phyloP scores from a whole-genome alignment of 768 basidiomycete species.

The Phlegmacium glaucopus region DNA sequence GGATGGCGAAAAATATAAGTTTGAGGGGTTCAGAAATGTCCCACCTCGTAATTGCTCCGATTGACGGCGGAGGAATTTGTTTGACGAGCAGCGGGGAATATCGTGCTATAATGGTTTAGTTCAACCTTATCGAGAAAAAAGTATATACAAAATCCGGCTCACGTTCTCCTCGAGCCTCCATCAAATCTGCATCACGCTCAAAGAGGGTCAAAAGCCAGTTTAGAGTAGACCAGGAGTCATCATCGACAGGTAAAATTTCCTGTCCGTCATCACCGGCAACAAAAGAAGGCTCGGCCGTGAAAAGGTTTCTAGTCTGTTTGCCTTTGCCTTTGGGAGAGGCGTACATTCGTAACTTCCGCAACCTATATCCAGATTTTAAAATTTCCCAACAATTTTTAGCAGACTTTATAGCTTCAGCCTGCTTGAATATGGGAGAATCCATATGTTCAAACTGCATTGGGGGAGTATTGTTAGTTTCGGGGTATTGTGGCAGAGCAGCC shows the following conservation, averaged over 20 bases:
- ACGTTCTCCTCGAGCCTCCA: conserved; percentile 35
- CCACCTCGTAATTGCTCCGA: conserved; percentile 7
- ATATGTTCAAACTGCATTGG: conserved; percentile 30
- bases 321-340: conserved; percentile 28
- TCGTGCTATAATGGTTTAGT: conserved; percentile 7
- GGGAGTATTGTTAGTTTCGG: conserved; percentile 18
- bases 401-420: conserved; percentile 49
- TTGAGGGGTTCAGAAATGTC: conserved; percentile 22
- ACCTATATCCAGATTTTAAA: conserved; percentile 51
- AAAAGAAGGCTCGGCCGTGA: conserved; percentile 14
- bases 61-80: conserved; percentile 37
- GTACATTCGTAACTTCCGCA: conserved; percentile 26
- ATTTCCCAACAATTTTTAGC: conserved; percentile 62
- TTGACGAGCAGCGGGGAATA: conserved; percentile 53
- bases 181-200: conserved; percentile 57
- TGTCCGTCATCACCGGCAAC: conserved; percentile 2
- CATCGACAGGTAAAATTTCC: conserved; percentile 42
- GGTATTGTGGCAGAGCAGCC: conserved; percentile 52
- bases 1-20: conserved; percentile 18
- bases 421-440: conserved; percentile 56
- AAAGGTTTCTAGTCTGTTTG: conserved; percentile 18
- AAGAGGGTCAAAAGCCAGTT: conserved; percentile 66
- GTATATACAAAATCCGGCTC: conserved; percentile 6
- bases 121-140: not conserved
- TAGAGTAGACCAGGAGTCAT: conserved; percentile 69